Percentiles rank a stretch among this genome's conserved stretches.
Evolutionary conservation across 2,329 filamentous ascomycete species (phyloP).

Genomic region (Fusarium continuum): DNA sequence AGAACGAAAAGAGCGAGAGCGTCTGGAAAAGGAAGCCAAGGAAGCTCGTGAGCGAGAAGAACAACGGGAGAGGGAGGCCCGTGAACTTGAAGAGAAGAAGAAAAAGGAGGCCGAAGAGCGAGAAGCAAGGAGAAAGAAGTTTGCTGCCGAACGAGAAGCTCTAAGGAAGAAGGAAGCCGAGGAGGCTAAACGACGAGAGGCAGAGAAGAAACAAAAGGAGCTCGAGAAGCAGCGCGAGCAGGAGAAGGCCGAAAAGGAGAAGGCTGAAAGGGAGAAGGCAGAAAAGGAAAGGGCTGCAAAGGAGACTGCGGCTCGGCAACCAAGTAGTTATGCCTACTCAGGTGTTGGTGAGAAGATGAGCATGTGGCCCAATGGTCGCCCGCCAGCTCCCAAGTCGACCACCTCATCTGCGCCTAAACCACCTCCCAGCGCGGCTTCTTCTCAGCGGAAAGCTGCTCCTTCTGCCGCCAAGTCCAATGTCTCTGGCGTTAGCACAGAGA

Average conservation of each 20-base stretch:
- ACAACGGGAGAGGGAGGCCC: conserved; percentile 55
- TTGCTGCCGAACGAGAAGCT: conserved; percentile 33
- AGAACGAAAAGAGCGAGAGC: conserved; percentile 53
- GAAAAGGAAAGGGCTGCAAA: conserved; percentile 47
- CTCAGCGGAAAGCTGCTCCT: conserved; percentile 51
- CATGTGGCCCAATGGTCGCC: conserved; percentile 73
- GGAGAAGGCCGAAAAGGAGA: conserved; percentile 49
- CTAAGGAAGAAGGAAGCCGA: conserved; percentile 38
- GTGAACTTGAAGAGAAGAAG: conserved; percentile 38
- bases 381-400: conserved; percentile 47
- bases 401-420: conserved; percentile 36
- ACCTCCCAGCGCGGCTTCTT: conserved; percentile 38
- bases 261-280: conserved; percentile 43
- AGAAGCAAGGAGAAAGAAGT: conserved; percentile 48
- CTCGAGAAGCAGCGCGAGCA: conserved; percentile 48
- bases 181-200: conserved; percentile 36
- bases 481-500: conserved; percentile 68
- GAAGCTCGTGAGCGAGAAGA: conserved; percentile 50
- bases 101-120: conserved; percentile 52
- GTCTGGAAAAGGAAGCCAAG: conserved; percentile 55
- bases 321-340: conserved; percentile 69
- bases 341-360: conserved; percentile 74
- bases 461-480: conserved; percentile 64
- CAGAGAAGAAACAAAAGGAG: conserved; percentile 52
- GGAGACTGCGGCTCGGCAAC: conserved; percentile 49